A percentile compares a stretch with the other conserved stretches of the same genome.
These are phyloP conservation scores for Boletus reticulatus DNA, from an alignment of 768 basidiomycete species.

Conservation along the genomic window DNA sequence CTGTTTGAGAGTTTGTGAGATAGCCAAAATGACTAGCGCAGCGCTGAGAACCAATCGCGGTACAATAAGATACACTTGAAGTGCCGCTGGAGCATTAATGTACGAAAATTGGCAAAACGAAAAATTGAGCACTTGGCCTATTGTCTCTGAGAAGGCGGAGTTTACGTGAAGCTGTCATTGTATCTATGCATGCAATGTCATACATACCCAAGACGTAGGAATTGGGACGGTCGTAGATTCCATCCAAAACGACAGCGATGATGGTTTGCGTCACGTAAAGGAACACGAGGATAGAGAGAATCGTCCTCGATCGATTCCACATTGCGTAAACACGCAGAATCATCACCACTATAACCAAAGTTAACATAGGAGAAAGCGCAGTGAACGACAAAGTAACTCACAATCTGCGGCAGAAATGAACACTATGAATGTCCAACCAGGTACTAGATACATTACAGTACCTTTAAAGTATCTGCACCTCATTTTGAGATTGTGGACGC, in stretches of 20 bases:
- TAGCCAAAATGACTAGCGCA: no score
- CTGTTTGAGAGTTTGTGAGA: no score
- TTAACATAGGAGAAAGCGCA: neutral
- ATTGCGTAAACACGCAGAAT: neutral
- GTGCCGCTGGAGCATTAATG: no score
- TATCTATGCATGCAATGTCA: no score
- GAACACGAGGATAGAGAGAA: neutral
- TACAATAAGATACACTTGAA: no score
- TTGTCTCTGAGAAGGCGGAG: neutral
- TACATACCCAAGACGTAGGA: neutral
- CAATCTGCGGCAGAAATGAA: neutral
- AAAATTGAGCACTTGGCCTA: neutral
- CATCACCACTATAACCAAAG: neutral
- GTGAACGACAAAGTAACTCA: neutral
- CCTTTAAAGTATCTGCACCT: neutral
- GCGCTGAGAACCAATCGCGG: no score
- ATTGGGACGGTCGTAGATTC: neutral
- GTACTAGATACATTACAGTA: neutral
- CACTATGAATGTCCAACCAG: neutral
- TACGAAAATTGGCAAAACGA: no score
- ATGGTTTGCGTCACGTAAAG: neutral
- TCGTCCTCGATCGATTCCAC: no score
- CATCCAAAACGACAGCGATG: neutral
- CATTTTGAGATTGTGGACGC: neutral
- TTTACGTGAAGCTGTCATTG: no score